Evolutionary conservation across 2,329 filamentous ascomycete species (phyloP), one percentile per base, ranked within the genome.

Genomic region (Diplocarpon rosae): DNA sequence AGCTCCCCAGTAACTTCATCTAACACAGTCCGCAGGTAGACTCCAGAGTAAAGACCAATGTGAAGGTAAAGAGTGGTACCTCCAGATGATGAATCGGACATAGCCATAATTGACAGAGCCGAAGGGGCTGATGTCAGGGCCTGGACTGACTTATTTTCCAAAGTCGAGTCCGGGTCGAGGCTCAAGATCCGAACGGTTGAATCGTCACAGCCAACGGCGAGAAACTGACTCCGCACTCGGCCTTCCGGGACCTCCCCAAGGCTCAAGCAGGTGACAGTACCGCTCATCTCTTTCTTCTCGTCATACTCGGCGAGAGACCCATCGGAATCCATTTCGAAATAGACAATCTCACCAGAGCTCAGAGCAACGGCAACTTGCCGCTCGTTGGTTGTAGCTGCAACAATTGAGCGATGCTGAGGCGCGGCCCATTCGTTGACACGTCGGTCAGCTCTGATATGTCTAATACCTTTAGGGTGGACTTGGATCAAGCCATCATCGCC

Each of bases 131-230:
- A 89, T 2, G 89, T 94, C 51, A 96, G 68, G 13, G 89, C 90
- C 64, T 96, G 92, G 2, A 98, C 85, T 3, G 88, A 95, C 60
- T 94, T 94, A 63, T 83, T 92, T 63, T 95, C 87, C 10, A 98
- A 69, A 0, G 88, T 94, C 2, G 85, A 84, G 52, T 95, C 89
- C 0, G 88, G 87, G 58, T 93, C 87, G 27, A 95, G 68, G 58
- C 88, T 94, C 43, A 94, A 74, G 42, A 98, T 87, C 42, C 92
- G 84, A 42, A 98, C 92, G 0, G 92, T 96, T 47, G 86, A 88
- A 64, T 99, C 92, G 58, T 95, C 92, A 60, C 90, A 96, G 5
- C 93, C 93, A 36, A 99, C 90, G 35, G 93, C 93, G 42, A 96
- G 72, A 67, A 93, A 98, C 1, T 86, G 87, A 62, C 89, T 95